These are phyloP conservation scores for Phialophora expanda DNA, from an alignment of 2,329 filamentous ascomycete species.

Conservation along the genomic window DNA sequence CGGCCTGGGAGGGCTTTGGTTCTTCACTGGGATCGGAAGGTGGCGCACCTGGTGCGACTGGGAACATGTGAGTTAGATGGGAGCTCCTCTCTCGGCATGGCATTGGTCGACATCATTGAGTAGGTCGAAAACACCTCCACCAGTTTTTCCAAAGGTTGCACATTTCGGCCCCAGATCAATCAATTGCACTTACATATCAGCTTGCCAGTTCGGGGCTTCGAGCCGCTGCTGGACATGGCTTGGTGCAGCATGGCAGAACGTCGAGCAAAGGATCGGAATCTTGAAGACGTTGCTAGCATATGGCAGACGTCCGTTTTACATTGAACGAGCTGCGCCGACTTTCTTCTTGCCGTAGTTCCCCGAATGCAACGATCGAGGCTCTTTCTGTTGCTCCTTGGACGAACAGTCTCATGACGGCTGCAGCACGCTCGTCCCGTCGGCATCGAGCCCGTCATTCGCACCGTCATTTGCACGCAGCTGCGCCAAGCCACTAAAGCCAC, in stretches of 20 bases:
- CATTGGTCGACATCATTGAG: background rate
- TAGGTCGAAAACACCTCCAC: background rate
- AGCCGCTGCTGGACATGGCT: slow-evolving; percentile 20
- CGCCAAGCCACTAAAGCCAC: background rate
- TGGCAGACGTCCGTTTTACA: background rate
- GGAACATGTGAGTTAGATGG: slow-evolving; percentile 3
- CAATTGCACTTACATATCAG: slow-evolving; percentile 44
- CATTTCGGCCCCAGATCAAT: background rate
- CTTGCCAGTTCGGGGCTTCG: slow-evolving; percentile 36
- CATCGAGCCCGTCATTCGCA: slow-evolving; percentile 14
- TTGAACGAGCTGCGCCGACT: background rate
- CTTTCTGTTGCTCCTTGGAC: background rate
- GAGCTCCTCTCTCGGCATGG: background rate
- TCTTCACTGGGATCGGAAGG: slow-evolving; percentile 6
- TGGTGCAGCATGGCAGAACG: slow-evolving; percentile 31
- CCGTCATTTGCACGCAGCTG: background rate
- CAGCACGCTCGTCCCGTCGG: background rate
- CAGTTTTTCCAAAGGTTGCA: background rate
- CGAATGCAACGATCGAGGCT: background rate
- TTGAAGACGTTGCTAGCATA: slow-evolving; percentile 14
- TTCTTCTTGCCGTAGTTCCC: background rate
- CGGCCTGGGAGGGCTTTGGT: slow-evolving; percentile 53
- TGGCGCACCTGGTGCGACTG: slow-evolving; percentile 14
- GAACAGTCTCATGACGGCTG: background rate
- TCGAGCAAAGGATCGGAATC: slow-evolving; percentile 4